A percentile compares a stretch with the other conserved stretches of the same genome.
These are phyloP conservation scores for Dothiorella sarmentorum DNA, from an alignment of 2,329 filamentous ascomycete species.

Conservation along the genomic window DNA sequence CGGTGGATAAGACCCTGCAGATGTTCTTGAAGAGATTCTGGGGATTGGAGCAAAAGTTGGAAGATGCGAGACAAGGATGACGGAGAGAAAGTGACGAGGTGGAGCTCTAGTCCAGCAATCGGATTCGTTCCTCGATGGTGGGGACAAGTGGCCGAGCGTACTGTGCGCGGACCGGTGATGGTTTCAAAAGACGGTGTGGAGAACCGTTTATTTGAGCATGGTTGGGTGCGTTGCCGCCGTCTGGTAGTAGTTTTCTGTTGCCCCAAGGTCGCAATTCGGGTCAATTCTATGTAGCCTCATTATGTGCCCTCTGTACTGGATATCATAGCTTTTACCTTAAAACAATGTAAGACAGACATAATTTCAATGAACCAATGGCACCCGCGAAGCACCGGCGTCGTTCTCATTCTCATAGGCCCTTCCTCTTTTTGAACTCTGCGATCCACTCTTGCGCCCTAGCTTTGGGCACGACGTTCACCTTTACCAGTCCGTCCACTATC, in stretches of 20 bases:
- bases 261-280: background rate
- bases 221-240: constrained; percentile 1
- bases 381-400: background rate
- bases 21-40: background rate
- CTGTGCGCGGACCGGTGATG: background rate
- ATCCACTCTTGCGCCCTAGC: constrained; percentile 71
- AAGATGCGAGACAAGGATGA: constrained; percentile 8
- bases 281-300: background rate
- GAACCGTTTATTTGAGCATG: background rate
- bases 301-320: background rate
- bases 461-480: constrained; percentile 77
- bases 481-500: constrained; percentile 80
- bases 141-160: background rate
- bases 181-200: constrained; percentile 3
- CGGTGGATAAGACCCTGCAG: background rate
- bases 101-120: constrained; percentile 4
- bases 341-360: background rate
- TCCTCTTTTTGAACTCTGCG: constrained; percentile 76
- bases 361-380: no score
- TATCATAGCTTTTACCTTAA: background rate
- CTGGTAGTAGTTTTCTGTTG: background rate
- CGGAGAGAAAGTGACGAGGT: constrained; percentile 6
- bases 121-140: constrained; percentile 6
- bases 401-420: constrained; percentile 27
- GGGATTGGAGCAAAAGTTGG: background rate